Evolutionary conservation across 1,284 basidiomycete species (phyloP).

Genomic region (Fomitopsis betulina): DNA sequence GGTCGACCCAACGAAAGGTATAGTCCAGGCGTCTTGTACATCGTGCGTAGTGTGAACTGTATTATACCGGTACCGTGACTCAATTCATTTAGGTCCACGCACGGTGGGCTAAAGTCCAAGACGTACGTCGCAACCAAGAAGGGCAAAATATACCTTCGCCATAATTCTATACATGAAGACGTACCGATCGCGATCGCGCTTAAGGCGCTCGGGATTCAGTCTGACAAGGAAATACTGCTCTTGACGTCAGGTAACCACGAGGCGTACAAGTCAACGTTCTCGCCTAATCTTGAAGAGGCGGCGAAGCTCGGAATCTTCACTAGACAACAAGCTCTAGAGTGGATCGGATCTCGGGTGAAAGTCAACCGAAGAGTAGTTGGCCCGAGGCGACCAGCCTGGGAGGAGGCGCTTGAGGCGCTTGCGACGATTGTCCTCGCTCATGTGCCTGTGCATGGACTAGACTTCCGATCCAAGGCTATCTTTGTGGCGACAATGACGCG

Average conservation of each 20-base stretch:
- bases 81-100: conserved; percentile 70
- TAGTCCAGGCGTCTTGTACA: conserved; percentile 96
- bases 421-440: conserved; percentile 98
- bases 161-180: conserved; percentile 97
- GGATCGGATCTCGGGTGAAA: conserved; percentile 91
- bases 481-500: conserved; percentile 99
- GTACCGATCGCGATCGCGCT: conserved; percentile 96
- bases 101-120: conserved; percentile 97
- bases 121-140: conserved; percentile 97
- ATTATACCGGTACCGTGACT: background rate
- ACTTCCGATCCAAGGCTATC: conserved; percentile 94
- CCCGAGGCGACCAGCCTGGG: conserved; percentile 82
- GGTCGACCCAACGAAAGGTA: conserved; percentile 85
- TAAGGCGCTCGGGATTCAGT: conserved; percentile 94
- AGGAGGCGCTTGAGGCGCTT: conserved; percentile 94
- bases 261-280: conserved; percentile 84
- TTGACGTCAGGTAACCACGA: conserved; percentile 93
- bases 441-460: conserved; percentile 87
- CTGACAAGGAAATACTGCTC: conserved; percentile 97
- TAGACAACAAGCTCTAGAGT: conserved; percentile 92
- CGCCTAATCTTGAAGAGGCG: conserved; percentile 92
- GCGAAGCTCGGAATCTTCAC: conserved; percentile 91
- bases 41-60: conserved; percentile 54
- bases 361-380: conserved; percentile 78
- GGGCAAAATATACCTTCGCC: conserved; percentile 91